phyloP scores from a whole-genome alignment of 148 eudicot species.

The Vaccinium darrowii region DNA sequence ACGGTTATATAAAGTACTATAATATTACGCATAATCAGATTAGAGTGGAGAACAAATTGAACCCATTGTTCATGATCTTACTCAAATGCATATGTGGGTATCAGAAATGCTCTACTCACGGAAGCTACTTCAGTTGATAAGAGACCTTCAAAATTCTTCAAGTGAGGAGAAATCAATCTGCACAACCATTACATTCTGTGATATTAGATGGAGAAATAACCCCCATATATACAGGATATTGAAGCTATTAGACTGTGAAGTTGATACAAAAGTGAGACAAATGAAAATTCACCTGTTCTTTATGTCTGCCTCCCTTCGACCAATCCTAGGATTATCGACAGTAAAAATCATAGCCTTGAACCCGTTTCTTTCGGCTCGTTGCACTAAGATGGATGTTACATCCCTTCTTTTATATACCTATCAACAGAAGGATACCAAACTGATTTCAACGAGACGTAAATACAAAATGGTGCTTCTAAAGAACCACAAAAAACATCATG shows the following conservation, averaged over 20 bases:
- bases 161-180: constrained; percentile 71
- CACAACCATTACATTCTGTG: constrained; percentile 1
- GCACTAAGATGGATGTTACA: constrained; percentile 50
- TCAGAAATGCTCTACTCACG: constrained; percentile 39
- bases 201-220: neutral
- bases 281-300: constrained; percentile 60
- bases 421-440: neutral
- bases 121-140: constrained; percentile 52
- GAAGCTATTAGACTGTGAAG: neutral
- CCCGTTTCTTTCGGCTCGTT: constrained; percentile 74
- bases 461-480: neutral
- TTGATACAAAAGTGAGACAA: neutral
- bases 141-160: constrained; percentile 77
- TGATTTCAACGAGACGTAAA: too few species aligned
- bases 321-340: constrained; percentile 72
- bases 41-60: neutral
- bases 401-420: constrained; percentile 69
- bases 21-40: neutral
- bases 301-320: constrained; percentile 76
- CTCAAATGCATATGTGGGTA: neutral
- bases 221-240: neutral
- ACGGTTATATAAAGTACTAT: neutral
- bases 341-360: constrained; percentile 74
- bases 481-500: too few species aligned
- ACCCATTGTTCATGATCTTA: neutral